A percentile compares a stretch with the other conserved stretches of the same genome.
phyloP scores from a whole-genome alignment of 176 grass and related monocot species.

The Alloteropsis semialata region DNA sequence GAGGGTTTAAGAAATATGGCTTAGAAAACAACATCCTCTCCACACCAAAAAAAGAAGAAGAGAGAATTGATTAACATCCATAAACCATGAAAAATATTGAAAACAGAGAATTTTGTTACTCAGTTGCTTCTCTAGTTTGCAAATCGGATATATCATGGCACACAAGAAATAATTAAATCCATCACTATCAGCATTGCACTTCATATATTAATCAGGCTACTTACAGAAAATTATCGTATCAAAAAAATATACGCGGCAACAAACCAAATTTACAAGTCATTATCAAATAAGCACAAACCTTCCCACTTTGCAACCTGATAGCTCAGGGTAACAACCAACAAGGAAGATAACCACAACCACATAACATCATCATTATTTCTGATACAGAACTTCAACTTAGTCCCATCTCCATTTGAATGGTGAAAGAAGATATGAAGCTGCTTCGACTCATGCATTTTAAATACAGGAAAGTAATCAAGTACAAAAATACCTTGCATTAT shows the following conservation, averaged over 20 bases:
- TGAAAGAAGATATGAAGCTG: background rate
- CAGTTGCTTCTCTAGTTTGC: background rate
- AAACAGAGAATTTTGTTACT: background rate
- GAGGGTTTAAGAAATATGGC: too few relatives aligned
- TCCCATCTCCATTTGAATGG: background rate
- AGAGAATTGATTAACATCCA: background rate
- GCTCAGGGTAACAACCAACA: background rate
- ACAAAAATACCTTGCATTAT: too few relatives aligned
- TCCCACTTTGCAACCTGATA: background rate
- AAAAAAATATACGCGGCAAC: background rate
- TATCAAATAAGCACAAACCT: background rate
- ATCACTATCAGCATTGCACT: background rate
- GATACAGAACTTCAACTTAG: background rate
- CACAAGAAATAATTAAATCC: background rate
- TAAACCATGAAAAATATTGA: background rate
- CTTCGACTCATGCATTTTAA: background rate
- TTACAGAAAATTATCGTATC: background rate
- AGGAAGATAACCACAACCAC: background rate
- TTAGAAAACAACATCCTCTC: too few relatives aligned
- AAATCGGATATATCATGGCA: too few relatives aligned
- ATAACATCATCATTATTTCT: background rate
- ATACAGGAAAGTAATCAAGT: too few relatives aligned
- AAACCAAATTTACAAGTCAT: background rate
- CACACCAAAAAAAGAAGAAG: too few relatives aligned
- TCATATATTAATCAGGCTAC: background rate